Base-by-base conservation (phyloP, 805 yeast genomes). In the Starmerella vitae region DNA sequence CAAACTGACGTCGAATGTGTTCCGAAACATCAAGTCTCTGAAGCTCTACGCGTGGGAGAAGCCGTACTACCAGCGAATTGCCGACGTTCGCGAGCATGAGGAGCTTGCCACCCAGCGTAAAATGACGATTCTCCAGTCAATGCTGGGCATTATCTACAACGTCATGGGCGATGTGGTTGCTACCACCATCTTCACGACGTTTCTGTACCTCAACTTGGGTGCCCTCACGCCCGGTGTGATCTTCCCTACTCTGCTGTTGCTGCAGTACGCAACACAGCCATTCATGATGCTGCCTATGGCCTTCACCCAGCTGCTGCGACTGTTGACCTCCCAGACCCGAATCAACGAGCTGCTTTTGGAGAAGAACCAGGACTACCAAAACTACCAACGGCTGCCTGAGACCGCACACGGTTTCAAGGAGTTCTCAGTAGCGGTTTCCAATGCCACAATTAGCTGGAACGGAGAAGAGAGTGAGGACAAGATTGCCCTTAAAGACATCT, bases 1-100 rank as follows among this genome's bases (percentile, higher is more conserved):
- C 15, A 75, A 93, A 49, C 66, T 84, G 29, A 78, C 83, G 39
- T 74, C 82, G 43, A 95, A 86, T 58, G 84, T 85, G 39, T 67
- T 86, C 57, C 79, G 82, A 57, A 84, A 83, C 55, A 83, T 86
- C 57, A 86, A 85, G 60, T 83, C 95, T 5, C 67, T 91, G 55
- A 91, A 91, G 58, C 68, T 93, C 33, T 93, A 93, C 54, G 93
- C 93, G 2, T 91, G 99, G 99, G 99, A 91, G 62, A 62, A 57
- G 25, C 94, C 97, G 2, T 85, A 82, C 57, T 72, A 72, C 54
- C 71, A 70, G 25, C 80, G 79, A 50, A 66, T 93, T 43, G n/a
- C 21, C 5, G 72, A 71, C 45, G 64, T 74, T 51, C 93, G 91
- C 19, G 75, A 96, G 68, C 83, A 85, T 55, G 80, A 79, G 27